A percentile compares a stretch with the other conserved stretches of the same genome.
phyloP scores from a whole-genome alignment of 495 filamentous ascomycete genomes.

The Endocarpon pusillum region DNA sequence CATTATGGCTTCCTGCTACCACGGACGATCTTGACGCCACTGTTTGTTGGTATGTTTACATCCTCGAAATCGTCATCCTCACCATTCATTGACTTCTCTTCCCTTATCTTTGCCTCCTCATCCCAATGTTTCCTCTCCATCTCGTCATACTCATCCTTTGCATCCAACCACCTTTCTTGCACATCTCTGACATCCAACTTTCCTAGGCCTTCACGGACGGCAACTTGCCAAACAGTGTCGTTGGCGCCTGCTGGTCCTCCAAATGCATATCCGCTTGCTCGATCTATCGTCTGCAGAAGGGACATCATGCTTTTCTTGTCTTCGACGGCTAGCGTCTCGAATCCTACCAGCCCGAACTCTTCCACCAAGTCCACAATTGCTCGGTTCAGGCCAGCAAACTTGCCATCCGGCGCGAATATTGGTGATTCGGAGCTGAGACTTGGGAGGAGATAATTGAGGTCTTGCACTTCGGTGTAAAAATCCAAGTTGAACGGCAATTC shows the following conservation, averaged over 20 bases:
- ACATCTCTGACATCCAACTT: slow-evolving; percentile 71
- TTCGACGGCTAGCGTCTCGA: slow-evolving; percentile 88
- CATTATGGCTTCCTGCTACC: too few relatives aligned
- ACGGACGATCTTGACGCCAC: slow-evolving; percentile 31
- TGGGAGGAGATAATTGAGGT: slow-evolving; percentile 68
- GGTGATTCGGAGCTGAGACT: slow-evolving; percentile 30
- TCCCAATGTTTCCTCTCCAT: slow-evolving; percentile 55
- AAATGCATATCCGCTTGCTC: slow-evolving; percentile 85
- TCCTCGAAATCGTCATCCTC: slow-evolving; percentile 3
- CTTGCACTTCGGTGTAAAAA: slow-evolving; percentile 96
- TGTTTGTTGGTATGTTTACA: too few relatives aligned
- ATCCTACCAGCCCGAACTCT: slow-evolving; percentile 73
- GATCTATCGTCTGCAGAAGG: slow-evolving; percentile 69
- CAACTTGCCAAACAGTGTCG: slow-evolving; percentile 85
- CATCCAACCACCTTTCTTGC: slow-evolving; percentile 88
- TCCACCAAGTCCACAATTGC: slow-evolving; percentile 77
- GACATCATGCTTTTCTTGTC: slow-evolving; percentile 93
- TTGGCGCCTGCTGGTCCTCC: slow-evolving; percentile 81
- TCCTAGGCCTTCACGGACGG: slow-evolving; percentile 70
- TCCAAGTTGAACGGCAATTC: slow-evolving; percentile 84
- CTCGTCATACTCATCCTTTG: slow-evolving; percentile 76
- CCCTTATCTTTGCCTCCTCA: slow-evolving; percentile 32
- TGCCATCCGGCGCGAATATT: slow-evolving; percentile 17
- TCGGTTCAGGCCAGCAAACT: slow-evolving; percentile 67
- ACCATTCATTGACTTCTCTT: slow-evolving; percentile 16